Percentiles rank a stretch among this genome's conserved stretches.
Evolutionary conservation across 768 basidiomycete genomes (phyloP).

Genomic region (Cystofilobasidium bisporidii): DNA sequence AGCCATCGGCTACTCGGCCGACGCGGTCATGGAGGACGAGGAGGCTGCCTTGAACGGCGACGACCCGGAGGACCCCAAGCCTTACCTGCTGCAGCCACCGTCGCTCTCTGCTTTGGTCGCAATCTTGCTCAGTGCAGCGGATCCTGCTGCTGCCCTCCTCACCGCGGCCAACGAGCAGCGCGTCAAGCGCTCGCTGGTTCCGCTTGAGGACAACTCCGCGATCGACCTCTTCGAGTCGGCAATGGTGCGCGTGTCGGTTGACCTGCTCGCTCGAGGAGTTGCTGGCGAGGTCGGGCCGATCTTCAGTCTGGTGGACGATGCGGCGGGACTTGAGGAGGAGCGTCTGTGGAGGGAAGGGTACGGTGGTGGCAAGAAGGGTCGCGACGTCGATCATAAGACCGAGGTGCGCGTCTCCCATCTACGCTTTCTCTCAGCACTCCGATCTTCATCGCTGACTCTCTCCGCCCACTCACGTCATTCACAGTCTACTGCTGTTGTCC

Average conservation of each 20-base stretch:
- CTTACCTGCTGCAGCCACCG: constrained; percentile 37
- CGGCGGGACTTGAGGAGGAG: constrained; percentile 3
- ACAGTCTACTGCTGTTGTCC: not conserved
- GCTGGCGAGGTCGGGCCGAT: constrained; percentile 27
- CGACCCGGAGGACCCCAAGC: not conserved
- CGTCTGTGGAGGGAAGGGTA: constrained; percentile 13
- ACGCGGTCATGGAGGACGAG: constrained; percentile 39
- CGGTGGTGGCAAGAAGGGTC: constrained; percentile 12
- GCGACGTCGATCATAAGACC: constrained; percentile 20
- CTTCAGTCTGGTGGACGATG: constrained; percentile 1
- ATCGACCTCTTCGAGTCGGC: constrained; percentile 52
- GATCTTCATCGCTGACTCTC: not conserved
- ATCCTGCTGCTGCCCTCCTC: constrained; percentile 45
- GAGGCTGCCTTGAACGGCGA: constrained; percentile 29
- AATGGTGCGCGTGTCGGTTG: constrained; percentile 57
- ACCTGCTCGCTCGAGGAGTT: constrained; percentile 54
- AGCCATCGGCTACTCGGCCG: constrained; percentile 2
- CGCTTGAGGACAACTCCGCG: constrained; percentile 42
- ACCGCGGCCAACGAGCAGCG: constrained; percentile 55
- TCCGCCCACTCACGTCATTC: not conserved
- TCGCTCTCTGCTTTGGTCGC: constrained; percentile 61
- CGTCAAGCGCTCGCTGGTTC: constrained; percentile 44
- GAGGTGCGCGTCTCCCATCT: not conserved
- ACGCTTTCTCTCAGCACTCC: not conserved
- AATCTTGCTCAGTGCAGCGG: constrained; percentile 41